Evolutionary conservation across 805 yeast genomes (phyloP).

Genomic region (Candida boidinii): DNA sequence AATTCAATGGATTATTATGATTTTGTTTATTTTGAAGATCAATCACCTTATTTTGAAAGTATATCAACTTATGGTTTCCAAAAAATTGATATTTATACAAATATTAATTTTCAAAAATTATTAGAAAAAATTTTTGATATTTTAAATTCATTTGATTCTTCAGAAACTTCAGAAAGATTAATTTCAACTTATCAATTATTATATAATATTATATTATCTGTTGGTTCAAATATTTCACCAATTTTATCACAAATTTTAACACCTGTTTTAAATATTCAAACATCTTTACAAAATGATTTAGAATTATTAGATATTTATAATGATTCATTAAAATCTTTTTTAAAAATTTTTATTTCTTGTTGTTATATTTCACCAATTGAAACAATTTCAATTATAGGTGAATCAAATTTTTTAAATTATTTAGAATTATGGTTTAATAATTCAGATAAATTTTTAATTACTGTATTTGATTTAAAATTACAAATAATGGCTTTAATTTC

Average conservation of each 20-base stretch:
- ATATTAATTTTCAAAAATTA: constrained; percentile 12
- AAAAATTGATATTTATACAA: constrained; percentile 8
- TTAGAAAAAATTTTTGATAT: constrained; percentile 12
- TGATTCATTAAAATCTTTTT: constrained; percentile 17
- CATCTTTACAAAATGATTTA: constrained; percentile 4
- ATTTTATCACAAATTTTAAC: constrained; percentile 29
- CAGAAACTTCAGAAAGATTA: background rate
- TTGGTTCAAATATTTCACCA: constrained; percentile 23
- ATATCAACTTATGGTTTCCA: constrained; percentile 37
- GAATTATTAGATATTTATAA: constrained; percentile 11
- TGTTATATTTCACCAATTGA: constrained; percentile 29
- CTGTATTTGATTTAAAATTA: constrained; percentile 48
- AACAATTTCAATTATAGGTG: constrained; percentile 29
- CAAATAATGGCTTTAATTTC: constrained; percentile 40
- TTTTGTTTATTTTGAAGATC: constrained; percentile 38
- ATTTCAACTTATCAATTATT: constrained; percentile 3
- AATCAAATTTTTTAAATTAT: constrained; percentile 29
- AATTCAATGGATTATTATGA: constrained; percentile 45
- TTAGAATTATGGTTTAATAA: constrained; percentile 41
- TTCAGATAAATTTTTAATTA: constrained; percentile 33
- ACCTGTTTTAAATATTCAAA: constrained; percentile 27
- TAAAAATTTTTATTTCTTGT: constrained; percentile 34
- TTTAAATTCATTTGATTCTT: constrained; percentile 2
- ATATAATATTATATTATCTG: constrained; percentile 8
- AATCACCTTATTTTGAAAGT: constrained; percentile 37